Percentiles rank a stretch among this genome's conserved stretches.
These are phyloP conservation scores for Cryptococcus sp. DNA, from an alignment of 1,284 basidiomycete genomes.

Conservation along the genomic window DNA sequence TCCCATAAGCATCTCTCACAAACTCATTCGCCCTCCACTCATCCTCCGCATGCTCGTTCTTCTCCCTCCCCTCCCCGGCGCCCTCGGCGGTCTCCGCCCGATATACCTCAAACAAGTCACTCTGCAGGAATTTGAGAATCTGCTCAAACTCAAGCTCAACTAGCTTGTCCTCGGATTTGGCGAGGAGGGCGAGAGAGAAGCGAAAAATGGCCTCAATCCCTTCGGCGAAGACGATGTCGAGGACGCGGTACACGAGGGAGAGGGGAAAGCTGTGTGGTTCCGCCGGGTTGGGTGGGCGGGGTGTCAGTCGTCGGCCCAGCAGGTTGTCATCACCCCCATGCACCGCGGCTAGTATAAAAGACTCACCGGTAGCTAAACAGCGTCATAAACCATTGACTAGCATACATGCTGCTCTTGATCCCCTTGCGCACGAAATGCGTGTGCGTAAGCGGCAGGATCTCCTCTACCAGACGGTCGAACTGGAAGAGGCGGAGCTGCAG, in stretches of 20 bases:
- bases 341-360: slow-evolving; percentile 1
- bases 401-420: slow-evolving; percentile 93
- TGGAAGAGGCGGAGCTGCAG: slow-evolving; percentile 81
- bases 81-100: slow-evolving; percentile 38
- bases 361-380: slow-evolving; percentile 86
- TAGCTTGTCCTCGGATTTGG: slow-evolving; percentile 79
- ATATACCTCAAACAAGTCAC: slow-evolving; percentile 76
- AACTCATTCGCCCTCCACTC: slow-evolving; percentile 73
- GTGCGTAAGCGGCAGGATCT: slow-evolving; percentile 83
- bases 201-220: slow-evolving; percentile 96
- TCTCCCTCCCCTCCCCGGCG: slow-evolving; percentile 5
- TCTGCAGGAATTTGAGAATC: slow-evolving; percentile 75
- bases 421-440: slow-evolving; percentile 89
- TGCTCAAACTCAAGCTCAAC: slow-evolving; percentile 82
- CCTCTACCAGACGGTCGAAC: slow-evolving; percentile 93
- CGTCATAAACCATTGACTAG: slow-evolving; percentile 95
- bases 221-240: slow-evolving; percentile 78
- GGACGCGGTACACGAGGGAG: slow-evolving; percentile 90
- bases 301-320: too few relatives aligned
- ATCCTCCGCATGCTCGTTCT: slow-evolving; percentile 22
- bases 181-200: slow-evolving; percentile 82
- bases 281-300: too few relatives aligned
- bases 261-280: slow-evolving; percentile 77
- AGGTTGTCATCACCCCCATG: not conserved
- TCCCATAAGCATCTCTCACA: slow-evolving; percentile 74